Evolutionary conservation across 164 flowering plant species (phyloP).

Genomic region (Cinnamomum micranthum): DNA sequence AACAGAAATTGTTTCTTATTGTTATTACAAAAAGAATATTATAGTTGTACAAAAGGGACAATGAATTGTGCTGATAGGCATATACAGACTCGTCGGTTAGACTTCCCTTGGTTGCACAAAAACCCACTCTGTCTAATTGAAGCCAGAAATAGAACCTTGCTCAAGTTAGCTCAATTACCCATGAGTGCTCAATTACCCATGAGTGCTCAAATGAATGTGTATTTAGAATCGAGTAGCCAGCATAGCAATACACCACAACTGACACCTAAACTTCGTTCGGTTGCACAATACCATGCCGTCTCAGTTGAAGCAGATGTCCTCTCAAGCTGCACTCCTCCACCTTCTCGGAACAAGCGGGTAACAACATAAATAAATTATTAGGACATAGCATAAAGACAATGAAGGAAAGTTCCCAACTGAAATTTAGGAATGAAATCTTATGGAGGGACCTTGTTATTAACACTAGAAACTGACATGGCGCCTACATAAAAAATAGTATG

Average conservation of each 20-base stretch:
- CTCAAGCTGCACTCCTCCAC: conserved; percentile 65
- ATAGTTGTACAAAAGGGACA: too few relatives aligned
- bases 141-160: background rate
- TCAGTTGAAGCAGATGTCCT: conserved; percentile 49
- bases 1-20: too few relatives aligned
- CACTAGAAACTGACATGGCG: background rate
- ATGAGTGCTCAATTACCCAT: background rate
- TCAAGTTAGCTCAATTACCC: conserved; percentile 1
- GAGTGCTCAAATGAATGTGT: conserved; percentile 1
- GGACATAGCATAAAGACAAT: too few relatives aligned
- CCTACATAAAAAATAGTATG: background rate
- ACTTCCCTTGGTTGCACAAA: background rate
- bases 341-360: conserved; percentile 16
- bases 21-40: too few relatives aligned
- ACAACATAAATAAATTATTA: background rate
- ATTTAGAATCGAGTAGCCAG: conserved; percentile 1
- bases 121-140: too few relatives aligned
- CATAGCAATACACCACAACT: background rate
- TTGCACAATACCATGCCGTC: conserved; percentile 5
- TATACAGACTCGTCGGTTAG: too few relatives aligned
- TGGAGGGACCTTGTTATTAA: background rate
- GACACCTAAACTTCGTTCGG: conserved; percentile 3
- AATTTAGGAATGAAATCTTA: background rate
- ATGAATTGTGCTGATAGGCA: too few relatives aligned
- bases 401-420: background rate